Evolutionary conservation across 208 protist genomes (phyloP).

Genomic region (Leishmania gerbilli): DNA sequence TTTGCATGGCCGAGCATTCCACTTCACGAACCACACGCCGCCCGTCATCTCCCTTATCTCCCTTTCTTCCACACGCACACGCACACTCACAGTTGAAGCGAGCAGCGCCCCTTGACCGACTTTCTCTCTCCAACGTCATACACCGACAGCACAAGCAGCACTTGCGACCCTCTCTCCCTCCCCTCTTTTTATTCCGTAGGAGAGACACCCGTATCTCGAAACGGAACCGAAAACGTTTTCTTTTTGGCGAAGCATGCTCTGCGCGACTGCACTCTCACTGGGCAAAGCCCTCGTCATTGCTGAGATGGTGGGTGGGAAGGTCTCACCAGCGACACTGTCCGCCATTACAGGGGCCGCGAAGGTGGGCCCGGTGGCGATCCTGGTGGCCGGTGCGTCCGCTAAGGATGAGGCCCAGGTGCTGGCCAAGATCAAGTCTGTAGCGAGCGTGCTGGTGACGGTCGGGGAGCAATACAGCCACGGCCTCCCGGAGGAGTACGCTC

Average conservation of each 20-base stretch:
- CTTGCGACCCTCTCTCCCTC: neutral
- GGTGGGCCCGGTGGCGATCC: conserved; percentile 81
- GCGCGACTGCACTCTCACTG: conserved; percentile 27
- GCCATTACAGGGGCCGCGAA: conserved; percentile 89
- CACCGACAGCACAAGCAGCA: neutral
- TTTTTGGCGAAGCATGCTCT: conserved; percentile 48
- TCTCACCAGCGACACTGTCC: conserved; percentile 77
- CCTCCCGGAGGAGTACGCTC: conserved; percentile 84
- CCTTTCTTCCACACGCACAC: neutral
- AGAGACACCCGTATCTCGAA: neutral
- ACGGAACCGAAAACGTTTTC: neutral
- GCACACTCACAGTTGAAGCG: neutral
- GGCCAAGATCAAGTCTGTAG: conserved; percentile 79
- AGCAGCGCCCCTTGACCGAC: neutral
- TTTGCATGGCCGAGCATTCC: neutral
- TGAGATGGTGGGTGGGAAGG: conserved; percentile 64
- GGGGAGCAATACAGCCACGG: conserved; percentile 78
- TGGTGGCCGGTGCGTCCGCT: conserved; percentile 73
- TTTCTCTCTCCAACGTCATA: neutral
- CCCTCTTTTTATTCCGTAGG: neutral
- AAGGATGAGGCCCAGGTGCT: conserved; percentile 46
- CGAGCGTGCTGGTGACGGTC: conserved; percentile 67
- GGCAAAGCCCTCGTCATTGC: conserved; percentile 79
- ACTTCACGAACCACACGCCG: neutral
- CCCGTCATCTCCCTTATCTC: neutral